These are phyloP conservation scores for Microthlaspi erraticum DNA, from an alignment of 345 rosid species.

Conservation along the genomic window DNA sequence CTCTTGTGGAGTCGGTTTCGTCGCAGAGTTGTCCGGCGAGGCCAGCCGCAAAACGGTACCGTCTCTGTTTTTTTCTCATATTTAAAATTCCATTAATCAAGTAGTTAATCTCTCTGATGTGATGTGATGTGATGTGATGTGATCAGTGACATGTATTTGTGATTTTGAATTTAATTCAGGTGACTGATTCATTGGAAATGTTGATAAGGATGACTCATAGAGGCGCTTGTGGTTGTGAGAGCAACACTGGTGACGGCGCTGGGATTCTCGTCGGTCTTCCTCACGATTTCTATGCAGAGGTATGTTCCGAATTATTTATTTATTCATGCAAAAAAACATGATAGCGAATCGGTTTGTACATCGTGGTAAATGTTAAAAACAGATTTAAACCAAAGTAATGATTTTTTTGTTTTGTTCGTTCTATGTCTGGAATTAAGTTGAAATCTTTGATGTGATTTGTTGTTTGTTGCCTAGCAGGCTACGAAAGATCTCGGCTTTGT, in stretches of 20 bases:
- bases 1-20: conserved; percentile 98
- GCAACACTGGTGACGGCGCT: conserved; percentile 99
- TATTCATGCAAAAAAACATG: conserved; percentile 25
- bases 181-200: conserved; percentile 97
- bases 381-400: not conserved
- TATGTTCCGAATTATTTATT: conserved; percentile 5
- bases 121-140: conserved; percentile 3
- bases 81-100: not conserved
- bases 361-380: not conserved
- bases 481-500: conserved; percentile 75
- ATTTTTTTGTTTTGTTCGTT: not conserved
- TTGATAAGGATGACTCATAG: conserved; percentile 91
- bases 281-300: conserved; percentile 81
- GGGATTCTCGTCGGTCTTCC: conserved; percentile 94
- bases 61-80: not conserved
- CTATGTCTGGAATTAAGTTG: not conserved
- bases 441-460: conserved; percentile 11
- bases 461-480: conserved; percentile 51
- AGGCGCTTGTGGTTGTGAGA: conserved; percentile 99
- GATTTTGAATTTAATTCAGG: conserved; percentile 44
- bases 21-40: conserved; percentile 90
- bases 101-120: not conserved
- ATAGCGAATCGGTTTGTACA: not conserved
- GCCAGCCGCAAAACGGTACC: conserved; percentile 86
- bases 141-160: not conserved